Evolutionary conservation across 139 green algal genomes (phyloP), one percentile per base, ranked within the genome.

Genomic region (Picochlorum costavermella): DNA sequence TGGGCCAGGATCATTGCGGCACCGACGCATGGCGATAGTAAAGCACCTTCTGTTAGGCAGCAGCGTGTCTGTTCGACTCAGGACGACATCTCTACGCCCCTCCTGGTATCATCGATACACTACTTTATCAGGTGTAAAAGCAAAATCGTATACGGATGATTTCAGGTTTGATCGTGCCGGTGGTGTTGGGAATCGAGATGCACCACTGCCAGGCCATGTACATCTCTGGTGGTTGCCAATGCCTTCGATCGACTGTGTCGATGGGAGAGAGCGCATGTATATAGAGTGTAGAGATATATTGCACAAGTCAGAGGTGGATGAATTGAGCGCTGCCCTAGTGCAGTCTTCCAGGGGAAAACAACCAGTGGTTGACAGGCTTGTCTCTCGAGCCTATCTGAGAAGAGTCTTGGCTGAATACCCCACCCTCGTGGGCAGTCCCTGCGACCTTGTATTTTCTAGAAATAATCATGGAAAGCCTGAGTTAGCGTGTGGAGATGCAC

Each of bases 391-490:
- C 0, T 65, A 83, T 29, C 64, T 77, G 23, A 36, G 75, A 25
- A 48, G 45, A 16, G 64, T 75, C 20, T 48, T 81, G 23, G 51
- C 68, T 2, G 9, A 33, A 23, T 81, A 81, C 37, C 43, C 74
- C 6, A 31, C 45, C 0, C 13, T 36, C 2, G 20, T 14, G 46
- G 46, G 5, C 11, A 53, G 46, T 23, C 17, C 17, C 9, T 20
- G n/a, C 44, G 28, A 3, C 31, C 20, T 1, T 23, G 16, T 53
- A 5, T 53, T 53, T 20, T 53, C 46, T n/a, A 53, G 46, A n/a
- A 74, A 68, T 33, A 1, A 2, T 1, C 60, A 77, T 56, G 80
- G 81, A 59, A 87, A 87, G 68, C 81, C 81, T 11, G 5, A 45
- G 14, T 50, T 87, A 16, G n/a, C 51, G 55, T 36, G 20, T 30